These are phyloP conservation scores for Phytophthora macrochlamydospora DNA, from an alignment of 352 stramenopile species.

Conservation along the genomic window DNA sequence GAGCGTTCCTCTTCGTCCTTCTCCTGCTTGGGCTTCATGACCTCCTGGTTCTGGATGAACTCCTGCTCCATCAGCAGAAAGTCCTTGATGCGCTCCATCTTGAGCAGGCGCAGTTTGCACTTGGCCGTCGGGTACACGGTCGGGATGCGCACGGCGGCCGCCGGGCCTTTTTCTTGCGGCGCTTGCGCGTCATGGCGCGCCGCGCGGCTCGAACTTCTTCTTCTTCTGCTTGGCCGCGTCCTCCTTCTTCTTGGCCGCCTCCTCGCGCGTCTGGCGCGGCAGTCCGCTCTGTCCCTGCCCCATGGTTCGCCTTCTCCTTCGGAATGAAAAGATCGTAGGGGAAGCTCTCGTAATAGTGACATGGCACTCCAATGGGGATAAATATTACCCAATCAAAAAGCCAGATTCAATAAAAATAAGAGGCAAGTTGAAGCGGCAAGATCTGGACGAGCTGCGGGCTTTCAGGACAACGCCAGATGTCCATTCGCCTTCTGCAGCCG, in stretches of 20 bases:
- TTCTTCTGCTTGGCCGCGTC: constrained; percentile 92
- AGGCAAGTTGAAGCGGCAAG: neutral
- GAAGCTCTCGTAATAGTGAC: no score
- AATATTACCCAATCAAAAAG: constrained; percentile 7
- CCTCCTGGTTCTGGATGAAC: constrained; percentile 99
- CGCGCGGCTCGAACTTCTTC: constrained; percentile 93
- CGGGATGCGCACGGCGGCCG: constrained; percentile 89
- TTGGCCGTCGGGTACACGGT: constrained; percentile 97
- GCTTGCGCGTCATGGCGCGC: constrained; percentile 84
- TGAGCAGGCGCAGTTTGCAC: constrained; percentile 99
- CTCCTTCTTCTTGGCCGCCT: constrained; percentile 91
- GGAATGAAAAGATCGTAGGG: constrained; percentile 31
- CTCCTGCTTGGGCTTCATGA: constrained; percentile 99
- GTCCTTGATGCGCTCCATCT: constrained; percentile 99
- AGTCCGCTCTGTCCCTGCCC: constrained; percentile 88
- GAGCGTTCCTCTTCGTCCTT: constrained; percentile 99
- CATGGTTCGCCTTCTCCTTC: constrained; percentile 48
- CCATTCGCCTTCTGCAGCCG: no score
- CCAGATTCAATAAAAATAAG: neutral
- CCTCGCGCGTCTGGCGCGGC: constrained; percentile 78
- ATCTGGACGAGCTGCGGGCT: no score
- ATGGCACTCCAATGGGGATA: no score
- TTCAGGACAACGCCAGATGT: no score
- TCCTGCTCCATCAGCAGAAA: constrained; percentile 99
- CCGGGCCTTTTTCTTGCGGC: constrained; percentile 93